Conservation (phyloP, 768 basidiomycete genomes). For the Pseudohyphozyma bogoriensis region DNA sequence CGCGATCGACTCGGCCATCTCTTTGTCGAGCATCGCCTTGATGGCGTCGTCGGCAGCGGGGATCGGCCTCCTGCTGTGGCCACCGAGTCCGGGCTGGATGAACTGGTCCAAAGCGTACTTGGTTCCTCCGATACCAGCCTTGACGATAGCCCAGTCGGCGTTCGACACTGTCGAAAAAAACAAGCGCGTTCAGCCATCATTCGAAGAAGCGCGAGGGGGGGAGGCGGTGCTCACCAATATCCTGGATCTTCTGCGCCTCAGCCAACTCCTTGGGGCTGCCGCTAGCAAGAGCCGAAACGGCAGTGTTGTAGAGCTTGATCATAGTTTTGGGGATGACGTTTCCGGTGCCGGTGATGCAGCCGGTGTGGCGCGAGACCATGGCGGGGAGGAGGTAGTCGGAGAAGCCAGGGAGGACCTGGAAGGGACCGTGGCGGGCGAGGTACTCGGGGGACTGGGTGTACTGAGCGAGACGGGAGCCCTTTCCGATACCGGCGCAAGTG, state of each 20-base stretch:
- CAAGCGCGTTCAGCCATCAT: neutral
- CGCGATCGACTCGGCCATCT: slow-evolving; percentile 31
- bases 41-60: slow-evolving; percentile 33
- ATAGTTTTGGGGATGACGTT: slow-evolving; percentile 42
- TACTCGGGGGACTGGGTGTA: slow-evolving; percentile 40
- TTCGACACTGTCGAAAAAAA: too few relatives aligned
- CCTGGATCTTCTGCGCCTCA: slow-evolving; percentile 38
- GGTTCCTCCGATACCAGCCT: slow-evolving; percentile 38
- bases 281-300: slow-evolving; percentile 34
- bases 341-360: slow-evolving; percentile 51
- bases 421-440: slow-evolving; percentile 33
- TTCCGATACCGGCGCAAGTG: slow-evolving; percentile 79
- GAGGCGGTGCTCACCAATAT: slow-evolving; percentile 25
- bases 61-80: slow-evolving; percentile 36
- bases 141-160: slow-evolving; percentile 39
- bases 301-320: slow-evolving; percentile 37
- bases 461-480: slow-evolving; percentile 63
- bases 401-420: slow-evolving; percentile 58
- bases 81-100: slow-evolving; percentile 37
- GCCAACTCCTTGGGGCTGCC: slow-evolving; percentile 34
- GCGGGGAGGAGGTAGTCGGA: slow-evolving; percentile 57
- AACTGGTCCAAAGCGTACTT: slow-evolving; percentile 39
- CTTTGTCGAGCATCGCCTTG: slow-evolving; percentile 37
- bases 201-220: neutral
- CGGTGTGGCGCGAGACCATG: slow-evolving; percentile 54